Percentiles rank a stretch among this genome's conserved stretches.
Conservation (phyloP, 306 rosid genomes). For the Clitoria ternatea region DNA sequence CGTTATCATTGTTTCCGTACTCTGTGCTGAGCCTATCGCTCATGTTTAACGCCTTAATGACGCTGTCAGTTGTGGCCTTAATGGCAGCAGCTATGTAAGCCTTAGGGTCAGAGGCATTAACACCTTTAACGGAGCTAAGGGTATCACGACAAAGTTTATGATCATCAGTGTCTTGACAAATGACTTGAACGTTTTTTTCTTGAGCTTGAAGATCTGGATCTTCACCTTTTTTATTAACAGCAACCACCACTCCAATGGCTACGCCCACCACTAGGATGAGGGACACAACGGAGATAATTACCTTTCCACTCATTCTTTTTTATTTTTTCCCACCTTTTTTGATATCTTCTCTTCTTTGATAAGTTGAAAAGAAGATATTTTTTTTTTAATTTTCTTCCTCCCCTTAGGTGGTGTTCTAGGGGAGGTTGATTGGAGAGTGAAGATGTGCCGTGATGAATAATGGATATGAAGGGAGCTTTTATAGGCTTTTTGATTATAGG, state of each 20-base stretch:
- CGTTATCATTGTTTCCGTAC: not conserved
- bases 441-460: not conserved
- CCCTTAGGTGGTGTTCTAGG: not conserved
- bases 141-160: constrained; percentile 40
- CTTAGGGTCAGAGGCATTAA: constrained; percentile 23
- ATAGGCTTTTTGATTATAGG: not conserved
- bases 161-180: constrained; percentile 46
- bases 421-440: not conserved
- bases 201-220: not conserved
- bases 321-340: not conserved
- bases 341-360: not conserved
- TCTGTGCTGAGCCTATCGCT: constrained; percentile 34
- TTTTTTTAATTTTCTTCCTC: not conserved
- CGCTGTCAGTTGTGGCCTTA: constrained; percentile 29
- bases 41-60: constrained; percentile 48
- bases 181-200: constrained; percentile 14
- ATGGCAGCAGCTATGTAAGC: constrained; percentile 37
- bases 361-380: not conserved
- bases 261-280: constrained; percentile 67
- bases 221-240: constrained; percentile 1
- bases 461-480: not conserved
- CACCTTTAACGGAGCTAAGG: constrained; percentile 19
- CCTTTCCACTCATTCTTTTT: constrained; percentile 39
- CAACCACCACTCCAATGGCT: constrained; percentile 41
- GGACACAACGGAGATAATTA: constrained; percentile 39